phyloP scores from a whole-genome alignment of 2,329 filamentous ascomycete genomes.

The Aspergillus hiratsukae region DNA sequence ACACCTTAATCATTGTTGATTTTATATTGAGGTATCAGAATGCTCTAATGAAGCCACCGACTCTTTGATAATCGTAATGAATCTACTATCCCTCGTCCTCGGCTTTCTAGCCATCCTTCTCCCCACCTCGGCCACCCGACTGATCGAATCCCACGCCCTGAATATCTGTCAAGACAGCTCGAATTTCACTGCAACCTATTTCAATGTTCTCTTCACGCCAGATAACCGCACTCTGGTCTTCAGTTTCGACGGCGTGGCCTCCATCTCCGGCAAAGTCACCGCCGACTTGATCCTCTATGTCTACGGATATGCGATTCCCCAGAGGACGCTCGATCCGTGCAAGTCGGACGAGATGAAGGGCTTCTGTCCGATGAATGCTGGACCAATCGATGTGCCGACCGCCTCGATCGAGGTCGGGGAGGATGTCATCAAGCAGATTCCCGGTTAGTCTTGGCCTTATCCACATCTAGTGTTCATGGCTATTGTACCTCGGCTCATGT shows the following conservation, averaged over 20 bases:
- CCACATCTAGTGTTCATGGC: no score
- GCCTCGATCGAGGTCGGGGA: constrained; percentile 61
- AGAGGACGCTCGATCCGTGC: constrained; percentile 69
- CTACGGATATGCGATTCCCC: constrained; percentile 72
- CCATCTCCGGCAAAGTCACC: constrained; percentile 73
- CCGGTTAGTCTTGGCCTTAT: constrained; percentile 45
- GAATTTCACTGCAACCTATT: constrained; percentile 79
- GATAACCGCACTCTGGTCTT: constrained; percentile 68
- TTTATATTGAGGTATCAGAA: not conserved
- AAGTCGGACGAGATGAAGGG: constrained; percentile 57
- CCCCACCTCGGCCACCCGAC: constrained; percentile 37
- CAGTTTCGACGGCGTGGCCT: constrained; percentile 75
- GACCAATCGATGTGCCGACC: constrained; percentile 65
- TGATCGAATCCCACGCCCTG: constrained; percentile 40
- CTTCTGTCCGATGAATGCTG: constrained; percentile 84
- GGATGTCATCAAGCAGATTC: constrained; percentile 61
- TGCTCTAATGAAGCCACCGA: not conserved
- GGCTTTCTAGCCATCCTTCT: constrained; percentile 69
- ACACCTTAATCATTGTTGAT: not conserved
- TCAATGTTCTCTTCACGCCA: constrained; percentile 66
- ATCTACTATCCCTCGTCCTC: constrained; percentile 55
- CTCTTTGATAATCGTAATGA: not conserved
- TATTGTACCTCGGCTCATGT: not conserved
- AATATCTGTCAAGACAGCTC: constrained; percentile 81
- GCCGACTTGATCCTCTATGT: constrained; percentile 73